Conservation (phyloP, 345 rosid species). For the Alliaria petiolata region DNA sequence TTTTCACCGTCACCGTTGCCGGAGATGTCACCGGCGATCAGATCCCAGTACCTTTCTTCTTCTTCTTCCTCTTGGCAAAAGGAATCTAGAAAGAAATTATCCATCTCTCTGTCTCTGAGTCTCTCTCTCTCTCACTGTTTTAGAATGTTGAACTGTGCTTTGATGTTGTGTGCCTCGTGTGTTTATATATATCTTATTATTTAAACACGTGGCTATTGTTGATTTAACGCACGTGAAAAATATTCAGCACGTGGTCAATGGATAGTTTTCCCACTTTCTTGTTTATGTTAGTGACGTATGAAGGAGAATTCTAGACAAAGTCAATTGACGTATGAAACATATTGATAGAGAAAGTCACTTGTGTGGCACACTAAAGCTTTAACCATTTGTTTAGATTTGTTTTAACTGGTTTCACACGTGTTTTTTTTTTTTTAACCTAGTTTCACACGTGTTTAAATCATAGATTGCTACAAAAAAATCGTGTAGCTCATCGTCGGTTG, state of each 20-base stretch:
- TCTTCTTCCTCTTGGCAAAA: slow-evolving; percentile 20
- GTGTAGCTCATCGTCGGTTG: no score
- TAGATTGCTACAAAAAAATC: no score
- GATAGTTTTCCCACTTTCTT: not conserved
- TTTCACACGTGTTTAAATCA: no score
- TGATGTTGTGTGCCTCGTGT: not conserved
- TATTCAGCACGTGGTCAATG: slow-evolving; percentile 16
- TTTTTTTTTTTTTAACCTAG: no score
- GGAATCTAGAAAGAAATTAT: slow-evolving; percentile 20
- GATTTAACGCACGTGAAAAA: slow-evolving; percentile 2
- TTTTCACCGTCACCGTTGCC: not conserved
- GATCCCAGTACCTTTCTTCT: slow-evolving; percentile 31
- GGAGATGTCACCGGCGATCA: slow-evolving; percentile 5
- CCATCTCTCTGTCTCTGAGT: slow-evolving; percentile 10
- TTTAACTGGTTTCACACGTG: no score
- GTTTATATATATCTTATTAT: slow-evolving; percentile 6
- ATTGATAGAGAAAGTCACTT: not conserved
- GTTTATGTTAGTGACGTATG: not conserved
- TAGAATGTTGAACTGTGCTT: slow-evolving; percentile 1
- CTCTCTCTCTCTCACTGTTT: not conserved
- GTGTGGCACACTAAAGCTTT: not conserved
- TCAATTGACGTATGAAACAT: not conserved
- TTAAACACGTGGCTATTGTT: slow-evolving; percentile 9
- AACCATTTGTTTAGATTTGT: not conserved
- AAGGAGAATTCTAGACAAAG: not conserved